Base-by-base conservation (phyloP, 2,329 filamentous ascomycete genomes). In the Hypocrella siamensis region DNA sequence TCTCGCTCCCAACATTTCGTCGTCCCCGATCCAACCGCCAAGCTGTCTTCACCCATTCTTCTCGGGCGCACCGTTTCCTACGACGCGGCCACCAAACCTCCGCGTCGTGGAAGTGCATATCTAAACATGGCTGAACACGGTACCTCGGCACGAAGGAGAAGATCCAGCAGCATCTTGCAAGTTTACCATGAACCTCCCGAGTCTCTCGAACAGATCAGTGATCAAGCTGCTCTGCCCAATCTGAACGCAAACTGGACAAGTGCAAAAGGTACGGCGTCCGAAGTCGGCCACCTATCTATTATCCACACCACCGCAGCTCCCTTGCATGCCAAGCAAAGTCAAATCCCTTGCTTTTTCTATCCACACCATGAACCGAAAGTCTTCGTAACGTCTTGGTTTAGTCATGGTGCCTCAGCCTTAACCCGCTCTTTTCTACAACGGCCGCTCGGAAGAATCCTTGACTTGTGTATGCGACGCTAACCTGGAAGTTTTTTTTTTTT, bases 191-290 rank as follows among this genome's bases (percentile, higher is more conserved):
- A 98, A 58, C 90, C 90, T 34, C 77, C 79, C 38, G 90, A 98
- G 67, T 93, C 88, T 35, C 75, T 94, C 51, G 90, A 98, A 66
- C 90, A 94, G 61, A 83, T 93, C 58, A 94, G 81, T 52, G 90
- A 98, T 58, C 90, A 96, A 66, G 82, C 85, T 35, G 82, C 83
- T 24, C 67, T 94, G 46, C 90, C 90, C 32, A 98, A 98, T 51
- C 62, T 94, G 51, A 98, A 98, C 58, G 85, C 90, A 45, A 83
- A 94, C 61, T 98, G 90, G 90, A 92, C 94, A 44, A 96, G 96
- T 58, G 83, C 86, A 49, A 98, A 98, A 75, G 90, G 90, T 96
- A 63, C 60, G 28, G n/a, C n/a, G n/a, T n/a, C n/a, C n/a, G n/a
- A n/a, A n/a, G n/a, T n/a, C n/a, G n/a, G n/a, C n/a, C n/a, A n/a